phyloP scores from a whole-genome alignment of 352 stramenopile genomes.

The Pythium aquatile region DNA sequence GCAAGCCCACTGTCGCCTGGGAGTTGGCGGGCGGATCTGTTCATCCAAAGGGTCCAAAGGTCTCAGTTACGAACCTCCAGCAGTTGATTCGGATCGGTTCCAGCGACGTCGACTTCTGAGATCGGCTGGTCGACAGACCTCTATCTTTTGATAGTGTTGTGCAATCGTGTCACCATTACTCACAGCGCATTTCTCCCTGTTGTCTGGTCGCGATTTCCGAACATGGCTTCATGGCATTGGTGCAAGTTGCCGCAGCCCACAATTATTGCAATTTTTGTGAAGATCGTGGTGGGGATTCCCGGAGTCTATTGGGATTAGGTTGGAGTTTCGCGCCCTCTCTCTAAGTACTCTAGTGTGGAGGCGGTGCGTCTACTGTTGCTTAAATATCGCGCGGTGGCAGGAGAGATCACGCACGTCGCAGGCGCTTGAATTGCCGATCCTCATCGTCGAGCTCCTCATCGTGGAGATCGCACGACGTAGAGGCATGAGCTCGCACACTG shows the following conservation, averaged over 20 bases:
- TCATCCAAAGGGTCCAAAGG: background rate
- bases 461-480: conserved; percentile 19
- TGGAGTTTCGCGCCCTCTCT: background rate
- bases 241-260: background rate
- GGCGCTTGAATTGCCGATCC: conserved; percentile 17
- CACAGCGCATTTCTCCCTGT: background rate
- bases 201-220: background rate
- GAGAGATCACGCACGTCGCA: conserved; percentile 12
- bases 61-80: background rate
- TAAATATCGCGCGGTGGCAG: conserved; percentile 11
- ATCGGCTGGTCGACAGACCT: background rate
- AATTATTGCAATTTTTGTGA: background rate
- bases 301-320: conserved; percentile 6
- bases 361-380: background rate
- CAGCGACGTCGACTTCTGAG: background rate
- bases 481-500: conserved; percentile 13
- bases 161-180: background rate
- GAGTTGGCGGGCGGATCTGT: background rate
- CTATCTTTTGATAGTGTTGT: background rate
- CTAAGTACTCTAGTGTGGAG: background rate
- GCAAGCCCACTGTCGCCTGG: background rate
- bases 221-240: conserved; percentile 5
- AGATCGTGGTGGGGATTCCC: conserved; percentile 4
- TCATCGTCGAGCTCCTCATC: conserved; percentile 16
- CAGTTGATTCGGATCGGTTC: background rate